Conservation (phyloP, 129 eudicot species). For the Ambrosia trifida region DNA sequence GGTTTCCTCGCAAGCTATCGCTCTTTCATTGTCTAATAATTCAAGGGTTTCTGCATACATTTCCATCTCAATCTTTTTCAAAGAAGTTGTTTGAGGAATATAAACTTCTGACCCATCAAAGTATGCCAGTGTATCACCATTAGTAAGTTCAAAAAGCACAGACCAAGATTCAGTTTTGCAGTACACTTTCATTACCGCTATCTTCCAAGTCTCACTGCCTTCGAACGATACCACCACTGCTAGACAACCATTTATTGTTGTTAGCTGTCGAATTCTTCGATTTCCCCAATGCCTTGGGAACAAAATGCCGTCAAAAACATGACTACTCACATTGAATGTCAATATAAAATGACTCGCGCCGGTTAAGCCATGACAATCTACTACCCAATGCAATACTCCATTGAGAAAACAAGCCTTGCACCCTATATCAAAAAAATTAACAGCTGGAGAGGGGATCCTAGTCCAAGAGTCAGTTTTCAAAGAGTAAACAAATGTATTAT, state of each 20-base stretch:
- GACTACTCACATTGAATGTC: slow-evolving; percentile 15
- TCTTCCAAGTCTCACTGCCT: background rate
- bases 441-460: background rate
- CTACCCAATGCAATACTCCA: slow-evolving; percentile 24
- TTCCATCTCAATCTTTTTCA: background rate
- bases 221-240: background rate
- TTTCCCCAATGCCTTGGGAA: background rate
- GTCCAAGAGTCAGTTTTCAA: slow-evolving; percentile 10
- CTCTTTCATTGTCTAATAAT: background rate
- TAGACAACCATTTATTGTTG: slow-evolving; percentile 5
- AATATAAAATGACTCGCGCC: background rate
- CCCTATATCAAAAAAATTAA: background rate
- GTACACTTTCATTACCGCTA: background rate
- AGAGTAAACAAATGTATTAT: background rate
- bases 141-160: background rate
- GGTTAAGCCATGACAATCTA: no score
- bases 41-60: background rate
- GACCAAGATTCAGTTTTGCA: background rate
- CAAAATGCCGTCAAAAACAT: slow-evolving; percentile 4
- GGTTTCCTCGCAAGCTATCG: background rate
- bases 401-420: background rate
- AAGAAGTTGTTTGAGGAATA: background rate
- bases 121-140: background rate
- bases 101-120: background rate
- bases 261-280: background rate